A percentile compares a stretch with the other conserved stretches of the same genome.
Conservation (phyloP, 257 asterid species). For the Solanum arcanum region DNA sequence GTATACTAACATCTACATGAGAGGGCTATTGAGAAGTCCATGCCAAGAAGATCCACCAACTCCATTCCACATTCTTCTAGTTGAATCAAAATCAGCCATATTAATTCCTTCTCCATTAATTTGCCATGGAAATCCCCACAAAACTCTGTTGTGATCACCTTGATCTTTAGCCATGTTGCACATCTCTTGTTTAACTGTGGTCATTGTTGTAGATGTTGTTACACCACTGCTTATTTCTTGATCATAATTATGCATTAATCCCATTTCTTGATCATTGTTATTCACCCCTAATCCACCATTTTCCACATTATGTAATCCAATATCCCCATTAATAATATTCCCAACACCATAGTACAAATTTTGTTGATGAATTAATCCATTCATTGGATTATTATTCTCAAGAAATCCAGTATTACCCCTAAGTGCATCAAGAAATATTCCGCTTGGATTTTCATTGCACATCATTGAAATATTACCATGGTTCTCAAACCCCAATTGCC, state of each 20-base stretch:
- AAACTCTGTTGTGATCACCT: constrained; percentile 12
- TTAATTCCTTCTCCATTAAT: constrained; percentile 13
- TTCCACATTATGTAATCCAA: constrained; percentile 15
- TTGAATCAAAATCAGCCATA: constrained; percentile 35
- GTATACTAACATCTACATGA: constrained; percentile 27
- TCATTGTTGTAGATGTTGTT: constrained; percentile 15
- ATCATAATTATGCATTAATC: constrained; percentile 20
- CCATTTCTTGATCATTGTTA: constrained; percentile 22
- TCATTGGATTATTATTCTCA: constrained; percentile 19
- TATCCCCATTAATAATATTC: neutral
- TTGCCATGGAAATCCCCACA: constrained; percentile 87
- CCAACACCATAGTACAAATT: constrained; percentile 19
- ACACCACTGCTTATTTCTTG: constrained; percentile 14
- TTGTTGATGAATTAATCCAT: constrained; percentile 12
- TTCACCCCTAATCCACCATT: constrained; percentile 12
- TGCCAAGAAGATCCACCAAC: constrained; percentile 65
- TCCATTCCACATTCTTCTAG: constrained; percentile 34
- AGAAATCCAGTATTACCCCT: constrained; percentile 27
- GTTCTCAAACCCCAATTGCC: constrained; percentile 18
- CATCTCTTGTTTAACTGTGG: constrained; percentile 60
- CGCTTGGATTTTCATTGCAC: constrained; percentile 9
- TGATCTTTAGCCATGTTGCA: constrained; percentile 15
- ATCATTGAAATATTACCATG: constrained; percentile 16
- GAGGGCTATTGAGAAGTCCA: constrained; percentile 78
- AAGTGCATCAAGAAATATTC: constrained; percentile 16